Evolutionary conservation across 495 filamentous ascomycete species (phyloP).

Genomic region (Daldinia concentrica): DNA sequence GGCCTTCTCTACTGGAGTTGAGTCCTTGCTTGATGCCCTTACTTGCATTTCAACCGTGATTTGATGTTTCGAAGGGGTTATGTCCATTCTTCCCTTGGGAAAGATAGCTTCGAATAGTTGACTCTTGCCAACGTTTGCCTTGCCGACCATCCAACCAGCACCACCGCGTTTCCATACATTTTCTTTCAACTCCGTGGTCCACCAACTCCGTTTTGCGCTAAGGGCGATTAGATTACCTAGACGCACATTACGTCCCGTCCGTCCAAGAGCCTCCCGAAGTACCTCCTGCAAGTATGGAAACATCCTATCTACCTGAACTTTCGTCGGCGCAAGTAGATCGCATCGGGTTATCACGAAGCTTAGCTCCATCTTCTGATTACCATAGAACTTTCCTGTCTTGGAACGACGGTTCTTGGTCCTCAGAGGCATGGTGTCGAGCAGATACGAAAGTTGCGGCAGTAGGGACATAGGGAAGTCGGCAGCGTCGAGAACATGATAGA

Average conservation of each 20-base stretch:
- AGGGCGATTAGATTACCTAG: constrained; percentile 87
- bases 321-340: constrained; percentile 82
- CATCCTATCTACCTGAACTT: constrained; percentile 80
- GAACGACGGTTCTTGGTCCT: constrained; percentile 81
- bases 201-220: constrained; percentile 84
- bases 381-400: constrained; percentile 66
- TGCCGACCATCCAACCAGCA: constrained; percentile 97
- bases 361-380: constrained; percentile 71
- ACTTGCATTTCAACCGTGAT: constrained; percentile 46
- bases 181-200: constrained; percentile 86
- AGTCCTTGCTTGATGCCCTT: constrained; percentile 11
- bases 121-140: constrained; percentile 96
- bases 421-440: constrained; percentile 69
- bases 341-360: constrained; percentile 90
- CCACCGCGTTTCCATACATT: constrained; percentile 81
- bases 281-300: constrained; percentile 82
- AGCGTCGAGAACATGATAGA: constrained; percentile 98
- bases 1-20: constrained; percentile 31
- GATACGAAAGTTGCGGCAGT: constrained; percentile 64
- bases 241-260: constrained; percentile 67
- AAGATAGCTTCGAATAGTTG: constrained; percentile 85
- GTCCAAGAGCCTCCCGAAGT: constrained; percentile 75
- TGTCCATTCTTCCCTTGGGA: constrained; percentile 76
- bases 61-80: constrained; percentile 44
- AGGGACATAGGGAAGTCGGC: constrained; percentile 97